phyloP scores from a whole-genome alignment of 2,329 filamentous ascomycete species.

The Phialophora macrospora region DNA sequence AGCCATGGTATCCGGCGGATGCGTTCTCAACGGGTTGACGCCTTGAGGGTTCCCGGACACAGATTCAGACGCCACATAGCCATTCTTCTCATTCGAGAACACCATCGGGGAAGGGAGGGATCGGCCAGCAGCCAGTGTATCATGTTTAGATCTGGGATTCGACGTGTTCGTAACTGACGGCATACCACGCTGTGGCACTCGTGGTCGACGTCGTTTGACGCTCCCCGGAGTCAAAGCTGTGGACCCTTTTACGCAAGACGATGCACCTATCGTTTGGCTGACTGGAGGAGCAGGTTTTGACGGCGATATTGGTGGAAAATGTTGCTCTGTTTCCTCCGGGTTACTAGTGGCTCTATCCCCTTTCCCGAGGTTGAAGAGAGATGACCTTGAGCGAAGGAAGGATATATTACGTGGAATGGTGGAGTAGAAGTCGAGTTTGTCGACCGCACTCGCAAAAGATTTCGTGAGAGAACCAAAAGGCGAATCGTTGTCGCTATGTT shows the following conservation, averaged over 20 bases:
- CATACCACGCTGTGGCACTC: not conserved
- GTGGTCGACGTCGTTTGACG: no score
- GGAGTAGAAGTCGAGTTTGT: conserved; percentile 36
- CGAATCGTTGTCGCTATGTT: conserved; percentile 30
- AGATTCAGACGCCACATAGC: conserved; percentile 26
- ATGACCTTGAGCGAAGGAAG: conserved; percentile 27
- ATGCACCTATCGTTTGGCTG: conserved; percentile 2
- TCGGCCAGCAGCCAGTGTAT: not conserved
- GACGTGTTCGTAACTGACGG: not conserved
- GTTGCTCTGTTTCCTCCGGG: conserved; percentile 10
- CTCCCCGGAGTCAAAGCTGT: not conserved
- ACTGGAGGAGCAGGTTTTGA: conserved; percentile 12
- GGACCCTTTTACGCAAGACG: conserved; percentile 1
- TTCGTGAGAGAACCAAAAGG: conserved; percentile 34
- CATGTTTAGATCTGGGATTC: not conserved
- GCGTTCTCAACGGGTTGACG: conserved; percentile 36
- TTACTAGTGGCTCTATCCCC: conserved; percentile 8
- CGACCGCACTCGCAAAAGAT: conserved; percentile 37
- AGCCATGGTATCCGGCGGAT: conserved; percentile 33
- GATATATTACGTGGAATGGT: conserved; percentile 28
- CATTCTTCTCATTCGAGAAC: conserved; percentile 30
- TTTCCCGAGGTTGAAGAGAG: conserved; percentile 28
- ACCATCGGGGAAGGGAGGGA: conserved; percentile 21
- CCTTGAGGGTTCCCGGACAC: conserved; percentile 19
- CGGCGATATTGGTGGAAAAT: conserved; percentile 11